These are phyloP conservation scores for Sporothrix protearum DNA, from an alignment of 2,329 filamentous ascomycete species.

Conservation along the genomic window DNA sequence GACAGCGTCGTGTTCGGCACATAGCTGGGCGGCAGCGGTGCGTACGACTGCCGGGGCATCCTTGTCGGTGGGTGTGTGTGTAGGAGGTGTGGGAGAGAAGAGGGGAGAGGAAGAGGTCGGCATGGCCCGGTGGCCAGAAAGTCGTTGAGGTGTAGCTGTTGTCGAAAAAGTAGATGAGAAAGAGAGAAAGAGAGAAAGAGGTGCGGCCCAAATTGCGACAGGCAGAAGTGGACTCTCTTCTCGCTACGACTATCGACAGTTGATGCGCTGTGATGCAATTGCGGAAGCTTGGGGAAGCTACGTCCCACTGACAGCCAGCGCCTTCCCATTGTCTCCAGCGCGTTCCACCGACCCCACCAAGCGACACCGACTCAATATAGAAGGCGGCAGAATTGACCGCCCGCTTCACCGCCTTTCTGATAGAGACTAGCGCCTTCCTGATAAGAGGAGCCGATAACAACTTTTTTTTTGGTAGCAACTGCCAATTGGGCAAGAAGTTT, in stretches of 20 bases:
- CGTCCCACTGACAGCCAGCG: background rate
- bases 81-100: background rate
- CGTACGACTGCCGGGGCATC: constrained; percentile 68
- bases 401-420: background rate
- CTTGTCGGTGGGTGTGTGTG: constrained; percentile 40
- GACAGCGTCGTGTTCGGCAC: constrained; percentile 78
- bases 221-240: background rate
- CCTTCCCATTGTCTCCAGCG: background rate
- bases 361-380: background rate
- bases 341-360: background rate
- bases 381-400: constrained; percentile 10
- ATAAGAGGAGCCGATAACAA: constrained; percentile 17
- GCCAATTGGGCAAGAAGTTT: constrained; percentile 16
- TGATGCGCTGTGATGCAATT: background rate
- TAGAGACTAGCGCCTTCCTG: constrained; percentile 3
- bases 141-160: background rate
- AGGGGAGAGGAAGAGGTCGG: background rate
- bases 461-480: constrained; percentile 24
- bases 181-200: background rate
- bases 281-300: background rate
- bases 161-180: background rate
- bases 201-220: background rate
- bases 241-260: no score
- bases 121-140: background rate
- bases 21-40: constrained; percentile 87